Conservation (phyloP, 78 protist genomes). For the Monosiga brevicollis region DNA sequence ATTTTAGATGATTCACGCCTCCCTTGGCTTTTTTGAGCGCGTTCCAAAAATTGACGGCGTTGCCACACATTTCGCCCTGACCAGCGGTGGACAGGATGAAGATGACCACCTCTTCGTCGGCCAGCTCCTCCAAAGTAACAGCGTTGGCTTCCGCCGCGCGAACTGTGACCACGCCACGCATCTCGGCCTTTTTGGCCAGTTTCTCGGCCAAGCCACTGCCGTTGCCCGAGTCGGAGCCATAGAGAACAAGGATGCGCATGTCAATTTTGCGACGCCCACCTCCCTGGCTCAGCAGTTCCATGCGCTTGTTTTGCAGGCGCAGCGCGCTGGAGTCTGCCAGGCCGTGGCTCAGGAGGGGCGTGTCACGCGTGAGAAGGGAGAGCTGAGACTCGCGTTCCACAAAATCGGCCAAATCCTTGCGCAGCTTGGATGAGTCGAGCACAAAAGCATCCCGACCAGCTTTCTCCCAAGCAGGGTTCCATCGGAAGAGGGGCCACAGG, state of each 20-base stretch:
- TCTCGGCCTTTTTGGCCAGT: slow-evolving; percentile 10
- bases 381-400: background rate
- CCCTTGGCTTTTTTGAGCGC: background rate
- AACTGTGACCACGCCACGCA: background rate
- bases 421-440: slow-evolving; percentile 36
- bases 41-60: slow-evolving; percentile 40
- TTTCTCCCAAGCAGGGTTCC: slow-evolving; percentile 38
- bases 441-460: slow-evolving; percentile 44
- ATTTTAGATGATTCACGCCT: background rate
- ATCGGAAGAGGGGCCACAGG: slow-evolving; percentile 73
- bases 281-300: background rate
- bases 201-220: slow-evolving; percentile 24
- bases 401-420: slow-evolving; percentile 4
- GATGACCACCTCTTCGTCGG: slow-evolving; percentile 5
- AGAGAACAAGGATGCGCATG: slow-evolving; percentile 25
- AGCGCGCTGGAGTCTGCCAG: background rate
- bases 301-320: background rate
- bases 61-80: slow-evolving; percentile 52
- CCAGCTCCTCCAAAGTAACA: slow-evolving; percentile 5
- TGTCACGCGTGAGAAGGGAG: background rate
- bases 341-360: background rate
- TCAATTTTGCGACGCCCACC: background rate
- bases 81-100: slow-evolving; percentile 46
- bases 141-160: background rate
- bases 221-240: slow-evolving; percentile 48